A percentile compares a stretch with the other conserved stretches of the same genome.
These are phyloP conservation scores for Pichia kluyveri DNA, from an alignment of 805 yeast genomes.

Conservation along the genomic window DNA sequence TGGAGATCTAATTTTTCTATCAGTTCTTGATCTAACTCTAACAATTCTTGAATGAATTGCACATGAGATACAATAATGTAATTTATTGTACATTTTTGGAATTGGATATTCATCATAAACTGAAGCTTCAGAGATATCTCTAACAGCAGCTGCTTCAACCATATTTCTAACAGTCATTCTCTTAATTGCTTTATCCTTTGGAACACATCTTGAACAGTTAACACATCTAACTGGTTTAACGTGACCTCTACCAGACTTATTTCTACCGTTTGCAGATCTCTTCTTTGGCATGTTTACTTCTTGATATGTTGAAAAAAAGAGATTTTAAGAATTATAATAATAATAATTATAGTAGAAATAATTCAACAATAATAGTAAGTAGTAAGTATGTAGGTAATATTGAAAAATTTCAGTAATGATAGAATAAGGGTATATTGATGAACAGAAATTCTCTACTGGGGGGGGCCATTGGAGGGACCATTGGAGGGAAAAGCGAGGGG, in stretches of 20 bases:
- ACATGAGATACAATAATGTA: constrained; percentile 99
- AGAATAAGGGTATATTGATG: too few relatives aligned
- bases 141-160: constrained; percentile 99
- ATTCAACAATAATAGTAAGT: too few relatives aligned
- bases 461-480: too few relatives aligned
- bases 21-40: constrained; percentile 98
- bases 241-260: constrained; percentile 99
- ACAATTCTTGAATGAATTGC: constrained; percentile 99
- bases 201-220: constrained; percentile 99
- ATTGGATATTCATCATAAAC: constrained; percentile 98
- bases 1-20: constrained; percentile 98
- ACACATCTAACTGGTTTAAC: constrained; percentile 99
- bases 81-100: constrained; percentile 99
- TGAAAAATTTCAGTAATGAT: too few relatives aligned
- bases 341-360: too few relatives aligned
- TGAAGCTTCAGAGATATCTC: constrained; percentile 99
- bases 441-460: too few relatives aligned
- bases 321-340: too few relatives aligned
- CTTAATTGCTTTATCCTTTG: constrained; percentile 99
- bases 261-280: constrained; percentile 99
- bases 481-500: too few relatives aligned
- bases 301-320: not conserved
- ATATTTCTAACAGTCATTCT: constrained; percentile 99
- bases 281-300: constrained; percentile 89
- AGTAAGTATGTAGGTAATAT: too few relatives aligned